Conservation (phyloP, 352 stramenopile species). For the Phytophthora multivora region DNA sequence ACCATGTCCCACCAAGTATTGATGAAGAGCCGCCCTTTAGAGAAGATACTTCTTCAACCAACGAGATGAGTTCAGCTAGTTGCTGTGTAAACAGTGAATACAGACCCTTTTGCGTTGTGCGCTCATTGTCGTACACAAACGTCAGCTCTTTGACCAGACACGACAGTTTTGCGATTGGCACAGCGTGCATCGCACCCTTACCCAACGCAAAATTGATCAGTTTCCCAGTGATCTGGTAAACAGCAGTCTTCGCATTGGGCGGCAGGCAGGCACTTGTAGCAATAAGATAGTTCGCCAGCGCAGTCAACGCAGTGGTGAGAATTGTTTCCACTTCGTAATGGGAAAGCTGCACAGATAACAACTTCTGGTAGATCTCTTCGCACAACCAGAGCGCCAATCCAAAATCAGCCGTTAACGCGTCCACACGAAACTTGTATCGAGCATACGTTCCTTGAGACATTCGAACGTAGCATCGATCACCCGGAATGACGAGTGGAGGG, state of each 20-base stretch:
- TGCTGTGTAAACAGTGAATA: slow-evolving; percentile 76
- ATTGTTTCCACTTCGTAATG: slow-evolving; percentile 70
- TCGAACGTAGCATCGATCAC: slow-evolving; percentile 69
- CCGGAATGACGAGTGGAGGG: slow-evolving; percentile 59
- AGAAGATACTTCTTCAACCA: slow-evolving; percentile 64
- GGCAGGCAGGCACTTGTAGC: slow-evolving; percentile 38
- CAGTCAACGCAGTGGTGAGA: slow-evolving; percentile 51
- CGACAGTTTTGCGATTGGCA: slow-evolving; percentile 66
- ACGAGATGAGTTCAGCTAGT: slow-evolving; percentile 60
- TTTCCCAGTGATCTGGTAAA: slow-evolving; percentile 63
- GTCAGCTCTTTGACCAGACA: slow-evolving; percentile 56
- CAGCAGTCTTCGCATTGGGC: slow-evolving; percentile 49
- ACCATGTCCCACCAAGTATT: slow-evolving; percentile 53
- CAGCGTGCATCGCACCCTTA: slow-evolving; percentile 52
- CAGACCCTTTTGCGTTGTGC: slow-evolving; percentile 59
- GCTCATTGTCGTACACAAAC: slow-evolving; percentile 68
- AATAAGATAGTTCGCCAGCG: slow-evolving; percentile 56
- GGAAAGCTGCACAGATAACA: slow-evolving; percentile 53
- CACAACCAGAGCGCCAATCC: slow-evolving; percentile 75
- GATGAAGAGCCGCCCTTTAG: slow-evolving; percentile 56
- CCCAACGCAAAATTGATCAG: slow-evolving; percentile 71
- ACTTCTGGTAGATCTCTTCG: slow-evolving; percentile 69
- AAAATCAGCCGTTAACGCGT: slow-evolving; percentile 70
- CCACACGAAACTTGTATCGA: slow-evolving; percentile 82
- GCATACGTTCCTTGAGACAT: slow-evolving; percentile 67